Conservation (phyloP, 768 basidiomycete species). For the Trametes cubensis region DNA sequence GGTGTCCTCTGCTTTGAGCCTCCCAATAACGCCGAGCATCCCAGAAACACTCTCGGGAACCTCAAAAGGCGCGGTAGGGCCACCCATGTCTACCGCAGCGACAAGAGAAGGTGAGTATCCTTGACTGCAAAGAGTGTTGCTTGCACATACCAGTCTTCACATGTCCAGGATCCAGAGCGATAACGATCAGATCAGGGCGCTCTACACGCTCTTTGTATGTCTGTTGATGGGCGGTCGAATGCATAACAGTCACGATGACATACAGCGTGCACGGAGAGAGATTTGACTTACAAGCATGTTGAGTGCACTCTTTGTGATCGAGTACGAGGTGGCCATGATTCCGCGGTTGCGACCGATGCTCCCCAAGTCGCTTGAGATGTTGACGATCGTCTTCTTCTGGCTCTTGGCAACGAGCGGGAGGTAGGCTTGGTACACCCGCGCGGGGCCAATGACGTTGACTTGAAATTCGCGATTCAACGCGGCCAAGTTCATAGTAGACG, state of each 20-base stretch:
- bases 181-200: slow-evolving; percentile 18
- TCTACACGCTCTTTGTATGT: slow-evolving; percentile 23
- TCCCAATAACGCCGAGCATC: too few relatives aligned
- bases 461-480: slow-evolving; percentile 31
- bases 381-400: slow-evolving; percentile 36
- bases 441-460: slow-evolving; percentile 40
- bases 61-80: too few relatives aligned
- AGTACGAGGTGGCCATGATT: slow-evolving; percentile 33
- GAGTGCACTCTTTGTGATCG: slow-evolving; percentile 39
- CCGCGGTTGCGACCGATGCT: slow-evolving; percentile 34
- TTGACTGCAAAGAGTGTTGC: too few relatives aligned
- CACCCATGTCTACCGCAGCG: too few relatives aligned
- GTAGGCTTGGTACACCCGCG: slow-evolving; percentile 37
- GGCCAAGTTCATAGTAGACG: slow-evolving; percentile 26
- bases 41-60: too few relatives aligned
- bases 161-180: slow-evolving; percentile 22
- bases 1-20: too few relatives aligned
- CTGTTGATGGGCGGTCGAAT: not conserved
- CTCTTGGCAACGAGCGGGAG: slow-evolving; percentile 38
- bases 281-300: slow-evolving; percentile 20
- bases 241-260: not conserved
- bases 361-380: slow-evolving; percentile 36
- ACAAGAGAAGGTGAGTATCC: too few relatives aligned
- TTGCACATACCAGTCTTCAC: slow-evolving; percentile 21
- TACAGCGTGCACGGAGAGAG: too few relatives aligned